Conservation (phyloP, 2,329 filamentous ascomycete genomes). For the Pseudogymnoascus verrucosus region DNA sequence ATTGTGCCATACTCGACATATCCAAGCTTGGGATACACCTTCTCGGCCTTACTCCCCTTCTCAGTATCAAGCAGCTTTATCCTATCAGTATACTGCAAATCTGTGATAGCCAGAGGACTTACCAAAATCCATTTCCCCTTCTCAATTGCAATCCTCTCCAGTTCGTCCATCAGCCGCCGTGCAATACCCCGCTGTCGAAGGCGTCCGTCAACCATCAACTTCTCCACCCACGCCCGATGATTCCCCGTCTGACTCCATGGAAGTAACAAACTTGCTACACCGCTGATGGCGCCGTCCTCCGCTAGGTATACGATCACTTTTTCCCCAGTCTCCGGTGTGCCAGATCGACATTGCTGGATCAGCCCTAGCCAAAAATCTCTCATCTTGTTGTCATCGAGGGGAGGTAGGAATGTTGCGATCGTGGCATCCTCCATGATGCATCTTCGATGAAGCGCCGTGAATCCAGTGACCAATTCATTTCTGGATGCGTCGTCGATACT, state of each 20-base stretch:
- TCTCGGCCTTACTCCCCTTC: constrained; percentile 43
- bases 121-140: constrained; percentile 46
- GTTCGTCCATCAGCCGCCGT: constrained; percentile 39
- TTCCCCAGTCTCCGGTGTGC: constrained; percentile 37
- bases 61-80: constrained; percentile 45
- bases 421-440: constrained; percentile 51
- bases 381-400: constrained; percentile 47
- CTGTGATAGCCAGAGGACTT: constrained; percentile 24
- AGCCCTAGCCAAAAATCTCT: constrained; percentile 43
- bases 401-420: constrained; percentile 52
- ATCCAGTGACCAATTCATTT: constrained; percentile 35
- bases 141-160: constrained; percentile 46
- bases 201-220: constrained; percentile 46
- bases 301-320: constrained; percentile 47
- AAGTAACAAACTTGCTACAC: constrained; percentile 47
- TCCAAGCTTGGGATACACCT: constrained; percentile 47
- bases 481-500: background rate
- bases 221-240: constrained; percentile 48
- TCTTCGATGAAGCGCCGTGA: constrained; percentile 49
- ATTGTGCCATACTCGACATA: constrained; percentile 47
- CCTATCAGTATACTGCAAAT: constrained; percentile 12
- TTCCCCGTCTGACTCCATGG: constrained; percentile 47
- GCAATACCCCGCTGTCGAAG: constrained; percentile 45
- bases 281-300: constrained; percentile 38
- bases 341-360: constrained; percentile 35